Evolutionary conservation across 2,329 filamentous ascomycete species (phyloP), one percentile per base, ranked within the genome.

Genomic region (Talaromyces amestolkiae): DNA sequence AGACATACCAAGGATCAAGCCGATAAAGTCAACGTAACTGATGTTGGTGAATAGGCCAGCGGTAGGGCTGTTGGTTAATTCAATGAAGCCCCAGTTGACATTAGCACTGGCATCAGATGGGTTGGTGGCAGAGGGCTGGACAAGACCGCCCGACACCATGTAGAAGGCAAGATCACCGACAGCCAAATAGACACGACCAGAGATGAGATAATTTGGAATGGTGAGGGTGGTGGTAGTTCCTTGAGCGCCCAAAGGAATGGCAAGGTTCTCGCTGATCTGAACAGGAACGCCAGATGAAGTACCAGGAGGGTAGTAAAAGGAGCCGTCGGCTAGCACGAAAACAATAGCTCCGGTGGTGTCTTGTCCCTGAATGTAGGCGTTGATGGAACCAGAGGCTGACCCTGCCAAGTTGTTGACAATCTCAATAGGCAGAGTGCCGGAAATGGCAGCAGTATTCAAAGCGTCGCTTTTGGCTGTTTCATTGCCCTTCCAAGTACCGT

Each of bases 11-110:
- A 86, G 78, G 1, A 81, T 75, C 27, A 86, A 75, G 3, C 83
- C 77, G 22, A 84, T 79, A 65, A 83, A 84, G 70, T 85, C 83
- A 35, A 85, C 83, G 64, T 81, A 84, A 58, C 78, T 82, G 63
- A 85, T 79, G 70, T 85, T 84, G 67, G 81, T 79, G 43, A 74
- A 84, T 31, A 84, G 70, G 5, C 74, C 71, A 0, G 76, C 76
- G 1, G 75, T 68, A 0, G 70, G 59, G 19, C 75, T 81, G 69
- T 80, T 80, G 1, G 82, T 83, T 41, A 85, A 72, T 70, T 85
- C 83, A 24, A 83, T 76, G 63, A 84, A 85, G 1, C 82, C 82
- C 82, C 82, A 85, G 70, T 81, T 80, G 43, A 81, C 70, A 2
- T 72, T 75, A 0, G 79, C 73, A 35, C 77, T 82, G 3, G 82